These are phyloP conservation scores for Neopestalotiopsis sp. DNA, from an alignment of 2,329 filamentous ascomycete species.

Conservation along the genomic window DNA sequence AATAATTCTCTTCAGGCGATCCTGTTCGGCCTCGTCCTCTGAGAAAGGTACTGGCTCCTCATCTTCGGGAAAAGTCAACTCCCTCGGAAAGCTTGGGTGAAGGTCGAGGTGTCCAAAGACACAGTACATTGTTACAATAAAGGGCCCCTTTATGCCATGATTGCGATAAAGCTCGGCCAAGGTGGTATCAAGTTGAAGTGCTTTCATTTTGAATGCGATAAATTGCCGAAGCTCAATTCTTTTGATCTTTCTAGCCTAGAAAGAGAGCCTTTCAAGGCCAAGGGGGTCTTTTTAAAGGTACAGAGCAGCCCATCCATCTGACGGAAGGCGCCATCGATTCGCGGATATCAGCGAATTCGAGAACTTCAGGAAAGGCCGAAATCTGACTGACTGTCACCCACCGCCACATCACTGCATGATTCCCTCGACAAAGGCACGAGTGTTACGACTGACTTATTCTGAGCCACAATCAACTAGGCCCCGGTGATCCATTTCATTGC, in stretches of 20 bases:
- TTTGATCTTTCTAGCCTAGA: background rate
- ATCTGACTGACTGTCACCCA: background rate
- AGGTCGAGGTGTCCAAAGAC: constrained; percentile 31
- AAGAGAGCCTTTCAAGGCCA: background rate
- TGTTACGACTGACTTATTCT: constrained; percentile 31
- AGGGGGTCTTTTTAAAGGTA: background rate
- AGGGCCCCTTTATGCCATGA: constrained; percentile 27
- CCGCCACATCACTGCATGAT: background rate
- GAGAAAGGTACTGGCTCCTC: constrained; percentile 31
- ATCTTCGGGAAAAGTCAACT: constrained; percentile 29
- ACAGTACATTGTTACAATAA: constrained; percentile 31
- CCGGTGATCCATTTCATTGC: background rate
- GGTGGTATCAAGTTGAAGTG: constrained; percentile 27
- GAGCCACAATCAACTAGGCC: constrained; percentile 21
- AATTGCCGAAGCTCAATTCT: background rate
- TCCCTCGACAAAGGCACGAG: background rate
- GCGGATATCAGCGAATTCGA: background rate
- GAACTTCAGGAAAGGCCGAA: background rate
- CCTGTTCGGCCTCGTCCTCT: constrained; percentile 23
- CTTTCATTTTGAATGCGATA: background rate
- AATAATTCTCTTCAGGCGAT: constrained; percentile 26
- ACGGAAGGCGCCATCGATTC: background rate
- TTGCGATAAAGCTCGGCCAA: constrained; percentile 28
- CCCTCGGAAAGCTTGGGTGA: constrained; percentile 28
- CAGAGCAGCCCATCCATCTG: background rate